Base-by-base conservation (phyloP, 108 stramenopile species). In the Nitzschia putrida region DNA sequence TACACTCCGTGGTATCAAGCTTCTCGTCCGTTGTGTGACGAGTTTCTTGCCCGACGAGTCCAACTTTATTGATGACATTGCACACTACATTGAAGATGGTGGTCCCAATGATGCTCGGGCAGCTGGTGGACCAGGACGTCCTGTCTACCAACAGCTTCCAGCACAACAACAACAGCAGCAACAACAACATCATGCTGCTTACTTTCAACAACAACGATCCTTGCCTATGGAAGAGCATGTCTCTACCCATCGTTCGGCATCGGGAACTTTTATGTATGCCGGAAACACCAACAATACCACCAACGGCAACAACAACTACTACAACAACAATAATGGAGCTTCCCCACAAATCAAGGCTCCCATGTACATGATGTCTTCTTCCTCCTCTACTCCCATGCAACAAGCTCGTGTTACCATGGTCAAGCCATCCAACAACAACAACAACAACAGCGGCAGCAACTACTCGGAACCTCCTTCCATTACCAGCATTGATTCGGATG, bases 21-120 rank as follows among this genome's bases (percentile, higher is more conserved):
- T 81, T 41, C 43, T 81, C n/a, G 80, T 77, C 12, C 51, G 72
- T 23, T 76, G 75, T 43, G 80, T 81, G 0, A 77, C 80, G 25
- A 64, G 21, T 49, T 65, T 81, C 44, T 53, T 81, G 41, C 80
- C 80, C 4, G 66, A 53, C 18, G 71, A 77, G 51, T 50, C 63
- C n/a, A 45, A 57, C 12, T 67, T 70, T 44, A 57, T 66, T 38
- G 20, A 61, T 22, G 80, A 81, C 18, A 56, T 81, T 18, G 41
- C 66, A 14, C 66, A 69, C 29, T 79, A 63, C 67, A 79, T 72
- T 65, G 66, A 79, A 57, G 78, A 79, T 22, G 78, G 71, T 10
- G 71, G 54, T 12, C 7, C 24, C 26, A 25, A 25, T 16, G 45
- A 20, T 23, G 5, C 29, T 52, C 25, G 13, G 10, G 53, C 53